Percentiles rank a stretch among this genome's conserved stretches.
Conservation (phyloP, 1,284 basidiomycete species). For the Gymnopus androsaceus region DNA sequence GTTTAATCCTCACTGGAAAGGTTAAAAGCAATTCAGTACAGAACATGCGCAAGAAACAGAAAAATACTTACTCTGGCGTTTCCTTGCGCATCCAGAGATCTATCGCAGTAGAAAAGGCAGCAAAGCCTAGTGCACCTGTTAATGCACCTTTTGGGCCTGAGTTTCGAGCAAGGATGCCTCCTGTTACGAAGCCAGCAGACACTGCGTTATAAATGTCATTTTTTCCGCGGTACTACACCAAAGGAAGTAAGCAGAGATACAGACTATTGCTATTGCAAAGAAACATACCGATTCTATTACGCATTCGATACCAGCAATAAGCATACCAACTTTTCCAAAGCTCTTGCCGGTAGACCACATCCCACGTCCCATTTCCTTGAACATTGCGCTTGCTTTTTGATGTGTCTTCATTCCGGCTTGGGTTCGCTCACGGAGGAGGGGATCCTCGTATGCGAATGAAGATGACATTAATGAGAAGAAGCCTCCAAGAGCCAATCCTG, state of each 20-base stretch:
- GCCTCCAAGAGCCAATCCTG: constrained; percentile 89
- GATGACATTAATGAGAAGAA: constrained; percentile 97
- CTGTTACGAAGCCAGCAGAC: constrained; percentile 71
- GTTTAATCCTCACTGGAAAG: not conserved
- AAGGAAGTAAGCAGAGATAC: constrained; percentile 5
- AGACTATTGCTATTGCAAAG: constrained; percentile 5
- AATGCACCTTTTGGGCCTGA: constrained; percentile 82
- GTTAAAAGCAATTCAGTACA: not conserved
- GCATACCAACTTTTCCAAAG: constrained; percentile 92
- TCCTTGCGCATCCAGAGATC: constrained; percentile 86
- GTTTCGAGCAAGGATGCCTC: constrained; percentile 82
- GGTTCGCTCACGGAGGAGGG: constrained; percentile 72
- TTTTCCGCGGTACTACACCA: constrained; percentile 91
- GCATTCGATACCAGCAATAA: constrained; percentile 95
- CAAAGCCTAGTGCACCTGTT: constrained; percentile 85
- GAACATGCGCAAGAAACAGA: not conserved
- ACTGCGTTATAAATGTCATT: constrained; percentile 90
- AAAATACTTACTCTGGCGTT: constrained; percentile 72
- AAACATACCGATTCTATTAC: constrained; percentile 87
- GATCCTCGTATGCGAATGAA: constrained; percentile 95
- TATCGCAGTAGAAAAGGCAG: constrained; percentile 88
- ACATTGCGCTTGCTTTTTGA: constrained; percentile 84
- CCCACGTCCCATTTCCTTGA: constrained; percentile 92
- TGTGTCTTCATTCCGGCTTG: constrained; percentile 60
- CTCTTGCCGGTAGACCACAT: constrained; percentile 93